Evolutionary conservation across 352 stramenopile genomes (phyloP).

Genomic region (Phytophthora capsici): DNA sequence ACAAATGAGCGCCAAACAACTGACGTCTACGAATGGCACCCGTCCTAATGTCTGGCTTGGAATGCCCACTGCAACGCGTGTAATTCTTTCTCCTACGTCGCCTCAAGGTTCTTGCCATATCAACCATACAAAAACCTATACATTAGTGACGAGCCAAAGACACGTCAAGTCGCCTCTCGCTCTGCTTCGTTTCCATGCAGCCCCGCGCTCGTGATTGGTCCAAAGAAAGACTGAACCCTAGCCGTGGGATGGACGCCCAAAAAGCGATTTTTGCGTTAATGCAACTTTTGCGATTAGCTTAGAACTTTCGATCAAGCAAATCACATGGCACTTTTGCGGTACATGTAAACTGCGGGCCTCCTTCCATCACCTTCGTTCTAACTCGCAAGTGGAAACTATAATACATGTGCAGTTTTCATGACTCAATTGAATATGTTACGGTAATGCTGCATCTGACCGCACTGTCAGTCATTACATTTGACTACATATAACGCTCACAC

Average conservation of each 20-base stretch:
- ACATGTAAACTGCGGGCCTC: no score
- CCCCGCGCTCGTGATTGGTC: conserved; percentile 19
- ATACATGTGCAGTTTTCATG: neutral
- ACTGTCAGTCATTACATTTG: neutral
- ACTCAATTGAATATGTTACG: neutral
- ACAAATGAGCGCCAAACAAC: neutral
- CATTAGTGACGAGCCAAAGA: conserved; percentile 13
- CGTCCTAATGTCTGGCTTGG: conserved; percentile 4
- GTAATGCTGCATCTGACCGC: neutral
- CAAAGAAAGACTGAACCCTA: conserved; percentile 8
- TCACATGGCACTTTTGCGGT: no score
- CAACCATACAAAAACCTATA: conserved; percentile 15
- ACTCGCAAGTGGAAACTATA: no score
- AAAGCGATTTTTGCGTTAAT: conserved; percentile 3
- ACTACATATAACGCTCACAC: neutral
- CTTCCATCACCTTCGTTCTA: no score
- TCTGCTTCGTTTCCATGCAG: conserved; percentile 33
- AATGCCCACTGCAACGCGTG: conserved; percentile 20
- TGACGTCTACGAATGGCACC: conserved; percentile 1
- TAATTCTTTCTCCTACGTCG: conserved; percentile 13
- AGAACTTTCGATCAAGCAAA: neutral
- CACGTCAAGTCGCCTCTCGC: conserved; percentile 18
- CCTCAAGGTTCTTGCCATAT: neutral
- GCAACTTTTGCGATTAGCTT: conserved; percentile 3
- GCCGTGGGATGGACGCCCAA: conserved; percentile 9